Percentiles rank a stretch among this genome's conserved stretches.
These are phyloP conservation scores for Leccinum truebloodii DNA, from an alignment of 768 basidiomycete species.

Conservation along the genomic window DNA sequence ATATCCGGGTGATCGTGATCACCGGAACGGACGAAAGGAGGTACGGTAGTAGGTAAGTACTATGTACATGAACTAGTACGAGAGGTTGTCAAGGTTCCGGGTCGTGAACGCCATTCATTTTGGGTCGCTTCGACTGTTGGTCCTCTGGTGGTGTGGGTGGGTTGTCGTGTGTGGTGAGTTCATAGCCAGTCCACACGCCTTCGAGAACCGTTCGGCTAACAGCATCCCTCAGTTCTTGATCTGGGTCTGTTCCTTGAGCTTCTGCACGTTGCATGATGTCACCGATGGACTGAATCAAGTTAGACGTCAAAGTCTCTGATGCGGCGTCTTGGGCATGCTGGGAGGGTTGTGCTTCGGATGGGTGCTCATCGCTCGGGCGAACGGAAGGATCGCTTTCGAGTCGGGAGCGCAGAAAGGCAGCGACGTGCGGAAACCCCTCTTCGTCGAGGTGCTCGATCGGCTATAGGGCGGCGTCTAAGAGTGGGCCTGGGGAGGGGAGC, in stretches of 20 bases:
- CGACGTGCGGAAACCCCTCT: slow-evolving; percentile 64
- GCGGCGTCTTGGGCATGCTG: slow-evolving; percentile 68
- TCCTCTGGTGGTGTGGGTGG: slow-evolving; percentile 10
- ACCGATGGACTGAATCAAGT: slow-evolving; percentile 64
- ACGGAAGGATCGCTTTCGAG: slow-evolving; percentile 18
- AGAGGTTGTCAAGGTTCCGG: not conserved
- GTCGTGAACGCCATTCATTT: slow-evolving; percentile 22
- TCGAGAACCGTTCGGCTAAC: slow-evolving; percentile 67
- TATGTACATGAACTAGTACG: not conserved
- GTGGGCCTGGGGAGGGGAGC: slow-evolving; percentile 15
- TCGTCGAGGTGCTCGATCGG: slow-evolving; percentile 69
- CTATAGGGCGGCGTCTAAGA: slow-evolving; percentile 26
- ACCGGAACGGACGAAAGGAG: slow-evolving; percentile 27
- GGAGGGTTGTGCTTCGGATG: slow-evolving; percentile 43
- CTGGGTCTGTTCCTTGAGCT: slow-evolving; percentile 61
- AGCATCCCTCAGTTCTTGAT: slow-evolving; percentile 60
- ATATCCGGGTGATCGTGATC: slow-evolving; percentile 34
- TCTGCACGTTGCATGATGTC: slow-evolving; percentile 65
- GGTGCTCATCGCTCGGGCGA: not conserved
- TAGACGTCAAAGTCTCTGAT: slow-evolving; percentile 69
- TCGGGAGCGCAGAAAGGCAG: slow-evolving; percentile 55
- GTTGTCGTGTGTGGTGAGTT: slow-evolving; percentile 38
- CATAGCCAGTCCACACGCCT: slow-evolving; percentile 63
- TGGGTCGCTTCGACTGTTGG: slow-evolving; percentile 26
- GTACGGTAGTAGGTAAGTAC: slow-evolving; percentile 5